These are phyloP conservation scores for Paraurostyla sp. DNA, from an alignment of 73 alveolate species.

Conservation along the genomic window DNA sequence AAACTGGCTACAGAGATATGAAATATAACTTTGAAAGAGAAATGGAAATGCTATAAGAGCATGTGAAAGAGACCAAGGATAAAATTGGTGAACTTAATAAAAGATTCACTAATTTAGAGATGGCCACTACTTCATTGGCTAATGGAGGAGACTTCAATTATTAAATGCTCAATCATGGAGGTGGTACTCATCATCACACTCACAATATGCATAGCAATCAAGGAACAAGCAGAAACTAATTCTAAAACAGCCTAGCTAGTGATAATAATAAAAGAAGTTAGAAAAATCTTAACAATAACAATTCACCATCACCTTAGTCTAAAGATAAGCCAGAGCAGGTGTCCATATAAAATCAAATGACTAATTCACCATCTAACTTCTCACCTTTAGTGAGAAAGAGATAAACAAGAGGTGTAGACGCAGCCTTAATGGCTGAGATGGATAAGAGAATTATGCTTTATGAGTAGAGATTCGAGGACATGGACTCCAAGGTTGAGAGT, in stretches of 20 bases:
- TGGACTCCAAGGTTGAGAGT: background rate
- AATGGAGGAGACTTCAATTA: slow-evolving; percentile 40
- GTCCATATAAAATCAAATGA: no score
- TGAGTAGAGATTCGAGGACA: background rate
- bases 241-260: background rate
- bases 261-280: background rate
- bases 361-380: slow-evolving; percentile 13
- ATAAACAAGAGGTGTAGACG: slow-evolving; percentile 11
- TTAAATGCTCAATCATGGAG: background rate
- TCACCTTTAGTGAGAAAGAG: slow-evolving; percentile 21
- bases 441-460: background rate
- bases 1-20: slow-evolving; percentile 50
- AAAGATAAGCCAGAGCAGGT: background rate
- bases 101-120: slow-evolving; percentile 28
- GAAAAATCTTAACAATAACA: background rate
- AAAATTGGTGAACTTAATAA: slow-evolving; percentile 45
- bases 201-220: background rate
- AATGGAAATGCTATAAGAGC: slow-evolving; percentile 55
- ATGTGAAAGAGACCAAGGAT: slow-evolving; percentile 56
- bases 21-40: slow-evolving; percentile 57
- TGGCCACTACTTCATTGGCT: background rate
- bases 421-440: slow-evolving; percentile 20
- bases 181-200: background rate
- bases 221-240: slow-evolving; percentile 18
- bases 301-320: background rate